Percentiles rank a stretch among this genome's conserved stretches.
phyloP scores from a whole-genome alignment of 768 basidiomycete genomes.

The Lentinula boryana region DNA sequence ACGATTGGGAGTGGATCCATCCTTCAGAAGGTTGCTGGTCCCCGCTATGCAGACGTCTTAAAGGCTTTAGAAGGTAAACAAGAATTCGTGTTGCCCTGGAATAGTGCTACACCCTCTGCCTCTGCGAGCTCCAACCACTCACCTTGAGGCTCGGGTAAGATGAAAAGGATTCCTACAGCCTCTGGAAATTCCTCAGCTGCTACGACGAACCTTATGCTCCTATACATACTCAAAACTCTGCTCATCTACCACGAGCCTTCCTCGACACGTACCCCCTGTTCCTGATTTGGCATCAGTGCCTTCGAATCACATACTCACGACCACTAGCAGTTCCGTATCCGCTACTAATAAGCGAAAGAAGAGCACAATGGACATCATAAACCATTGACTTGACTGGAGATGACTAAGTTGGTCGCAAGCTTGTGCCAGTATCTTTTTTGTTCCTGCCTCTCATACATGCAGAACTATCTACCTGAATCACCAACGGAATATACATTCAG shows the following conservation, averaged over 20 bases:
- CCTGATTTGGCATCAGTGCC: neutral
- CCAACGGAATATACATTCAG: too few relatives aligned
- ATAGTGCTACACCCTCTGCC: neutral
- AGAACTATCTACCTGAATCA: too few relatives aligned
- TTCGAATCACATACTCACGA: neutral
- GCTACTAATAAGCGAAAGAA: neutral
- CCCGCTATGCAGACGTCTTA: constrained; percentile 22
- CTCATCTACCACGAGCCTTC: too few relatives aligned
- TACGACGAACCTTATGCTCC: neutral
- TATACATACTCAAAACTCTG: neutral
- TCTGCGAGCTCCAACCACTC: neutral
- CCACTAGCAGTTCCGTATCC: neutral
- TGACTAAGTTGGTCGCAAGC: too few relatives aligned
- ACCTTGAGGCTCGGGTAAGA: neutral
- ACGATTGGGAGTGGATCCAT: constrained; percentile 20
- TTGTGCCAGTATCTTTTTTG: too few relatives aligned
- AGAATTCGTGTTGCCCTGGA: constrained; percentile 12
- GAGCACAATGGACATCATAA: neutral
- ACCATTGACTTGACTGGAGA: neutral
- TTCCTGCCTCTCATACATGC: too few relatives aligned
- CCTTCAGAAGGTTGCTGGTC: constrained; percentile 24
- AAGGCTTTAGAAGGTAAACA: constrained; percentile 19
- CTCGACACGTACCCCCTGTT: too few relatives aligned
- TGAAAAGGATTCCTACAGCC: neutral
- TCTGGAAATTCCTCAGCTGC: neutral